Evolutionary conservation across 345 rosid genomes (phyloP), one percentile per base, ranked within the genome.

Genomic region (Eucalyptus globulus): DNA sequence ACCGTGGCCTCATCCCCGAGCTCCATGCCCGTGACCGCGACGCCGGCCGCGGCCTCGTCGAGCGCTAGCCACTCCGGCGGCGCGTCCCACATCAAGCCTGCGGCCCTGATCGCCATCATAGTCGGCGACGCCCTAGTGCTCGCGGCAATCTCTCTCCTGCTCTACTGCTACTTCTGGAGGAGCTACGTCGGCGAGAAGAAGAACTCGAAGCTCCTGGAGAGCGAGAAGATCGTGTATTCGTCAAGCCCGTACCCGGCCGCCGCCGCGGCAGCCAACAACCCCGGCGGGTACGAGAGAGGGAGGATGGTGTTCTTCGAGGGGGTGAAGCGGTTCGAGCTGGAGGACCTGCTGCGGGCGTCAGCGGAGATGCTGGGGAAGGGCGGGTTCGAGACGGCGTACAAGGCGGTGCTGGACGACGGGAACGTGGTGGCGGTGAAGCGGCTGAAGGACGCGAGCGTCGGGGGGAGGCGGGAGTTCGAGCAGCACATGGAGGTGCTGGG

Each of bases 341-440:
- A 97, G 91, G 99, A 97, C 89, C 91, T 97, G 91, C 93, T 97
- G 58, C 89, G 99, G 88, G 99, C 99, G 8, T 97, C 99, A 34
- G 99, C 99, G 13, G 99, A 97, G 95, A 96, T 97, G 99, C 91
- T 97, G 49, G 99, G 99, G 44, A 97, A 97, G 92, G 99, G 99
- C 7, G 97, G 97, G 87, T 95, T 96, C 21, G 99, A 98, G 44
- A 97, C 99, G 62, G 97, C 99, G 53, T 97, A 97, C 90, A 97
- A 97, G 87, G 99, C 98, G 37, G 97, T 96, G 54, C 95, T 96
- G 51, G 99, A 96, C 19, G 99, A 96, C 58, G 98, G 99, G 34
- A 93, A 89, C 45, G 98, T 96, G 91, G 96, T 97, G 88, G 99
- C 98, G 2, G 99, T 97, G 94, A 97, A 97, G 92, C 72, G 99